A percentile compares a stretch with the other conserved stretches of the same genome.
Conservation (phyloP, 1,284 basidiomycete genomes). For the Melampsora larici-populina region DNA sequence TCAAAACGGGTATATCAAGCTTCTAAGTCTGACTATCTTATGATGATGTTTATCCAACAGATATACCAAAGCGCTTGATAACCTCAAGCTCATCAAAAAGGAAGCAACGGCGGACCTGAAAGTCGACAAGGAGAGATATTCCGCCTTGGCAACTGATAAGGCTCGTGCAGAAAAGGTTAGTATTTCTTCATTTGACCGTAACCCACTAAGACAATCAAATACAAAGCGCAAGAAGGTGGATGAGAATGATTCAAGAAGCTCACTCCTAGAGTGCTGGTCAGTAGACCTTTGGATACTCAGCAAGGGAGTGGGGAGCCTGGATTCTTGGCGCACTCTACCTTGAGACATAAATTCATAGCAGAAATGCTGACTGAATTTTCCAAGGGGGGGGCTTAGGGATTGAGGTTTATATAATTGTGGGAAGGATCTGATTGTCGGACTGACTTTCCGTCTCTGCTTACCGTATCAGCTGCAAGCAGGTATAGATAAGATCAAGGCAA, state of each 20-base stretch:
- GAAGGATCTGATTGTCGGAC: not conserved
- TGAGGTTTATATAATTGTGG: no score
- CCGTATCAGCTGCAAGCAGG: conserved; percentile 60
- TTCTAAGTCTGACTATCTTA: not conserved
- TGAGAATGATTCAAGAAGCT: no score
- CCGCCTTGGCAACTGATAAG: conserved; percentile 77
- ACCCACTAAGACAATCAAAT: no score
- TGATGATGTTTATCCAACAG: conserved; percentile 55
- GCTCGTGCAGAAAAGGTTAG: conserved; percentile 69
- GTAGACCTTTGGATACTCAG: no score
- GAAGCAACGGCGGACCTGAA: conserved; percentile 87
- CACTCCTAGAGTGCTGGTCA: no score
- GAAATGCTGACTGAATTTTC: no score
- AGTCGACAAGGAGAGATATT: conserved; percentile 82
- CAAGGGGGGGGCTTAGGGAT: no score
- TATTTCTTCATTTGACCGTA: not conserved
- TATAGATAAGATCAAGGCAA: conserved; percentile 64
- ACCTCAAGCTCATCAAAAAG: conserved; percentile 83
- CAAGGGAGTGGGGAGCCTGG: no score
- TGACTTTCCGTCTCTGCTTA: not conserved
- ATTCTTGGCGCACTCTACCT: no score
- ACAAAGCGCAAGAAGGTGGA: no score
- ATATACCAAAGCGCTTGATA: conserved; percentile 93
- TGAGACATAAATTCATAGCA: no score
- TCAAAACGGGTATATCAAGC: conserved; percentile 28